Conservation (phyloP, 192 early-diverging fungal species). For the Backusella psychrophila region DNA sequence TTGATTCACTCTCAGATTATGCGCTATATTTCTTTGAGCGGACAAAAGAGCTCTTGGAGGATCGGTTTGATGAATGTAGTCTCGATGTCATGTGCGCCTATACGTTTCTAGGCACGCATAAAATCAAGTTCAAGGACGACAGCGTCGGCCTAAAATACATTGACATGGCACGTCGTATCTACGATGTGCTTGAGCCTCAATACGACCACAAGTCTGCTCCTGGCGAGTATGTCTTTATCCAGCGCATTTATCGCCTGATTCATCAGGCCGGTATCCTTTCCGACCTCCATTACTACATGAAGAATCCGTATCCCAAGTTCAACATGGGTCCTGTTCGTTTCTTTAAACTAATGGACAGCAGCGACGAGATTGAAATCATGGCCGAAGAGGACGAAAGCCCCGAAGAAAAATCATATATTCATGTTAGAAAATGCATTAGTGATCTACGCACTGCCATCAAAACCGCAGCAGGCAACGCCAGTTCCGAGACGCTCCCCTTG, state of each 20-base stretch:
- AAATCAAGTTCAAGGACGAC: not conserved
- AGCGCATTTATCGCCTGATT: not conserved
- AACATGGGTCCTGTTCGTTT: not conserved
- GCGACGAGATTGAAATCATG: not conserved
- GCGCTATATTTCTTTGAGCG: not conserved
- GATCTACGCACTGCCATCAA: not conserved
- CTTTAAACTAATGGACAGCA: not conserved
- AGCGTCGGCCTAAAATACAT: not conserved
- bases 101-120: not conserved
- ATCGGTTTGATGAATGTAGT: not conserved
- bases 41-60: not conserved
- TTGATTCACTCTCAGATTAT: not conserved
- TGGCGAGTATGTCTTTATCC: not conserved
- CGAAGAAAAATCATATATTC: not conserved
- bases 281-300: not conserved
- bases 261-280: not conserved
- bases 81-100: not conserved
- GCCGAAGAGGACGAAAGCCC: not conserved
- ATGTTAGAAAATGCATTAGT: not conserved
- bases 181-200: not conserved
- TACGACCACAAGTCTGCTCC: too few relatives aligned
- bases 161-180: not conserved
- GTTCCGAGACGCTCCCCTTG: not conserved
- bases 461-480: too few relatives aligned
- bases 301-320: too few relatives aligned